These are phyloP conservation scores for Neonectria neomacrospora DNA, from an alignment of 2,329 filamentous ascomycete species.

Conservation along the genomic window DNA sequence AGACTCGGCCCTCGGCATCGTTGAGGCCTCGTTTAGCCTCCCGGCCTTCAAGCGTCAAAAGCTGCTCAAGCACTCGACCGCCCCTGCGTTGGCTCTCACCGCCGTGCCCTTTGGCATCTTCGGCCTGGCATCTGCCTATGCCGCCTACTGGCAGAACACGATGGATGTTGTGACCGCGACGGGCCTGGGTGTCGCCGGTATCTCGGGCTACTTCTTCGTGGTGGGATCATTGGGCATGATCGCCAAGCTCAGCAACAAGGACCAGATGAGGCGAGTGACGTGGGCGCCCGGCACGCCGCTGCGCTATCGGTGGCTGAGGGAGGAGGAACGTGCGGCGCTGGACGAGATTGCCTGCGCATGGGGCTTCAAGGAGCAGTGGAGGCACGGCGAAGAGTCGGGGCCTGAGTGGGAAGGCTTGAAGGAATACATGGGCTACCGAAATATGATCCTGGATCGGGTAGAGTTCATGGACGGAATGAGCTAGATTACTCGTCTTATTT, in stretches of 20 bases:
- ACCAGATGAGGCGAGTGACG: slow-evolving; percentile 93
- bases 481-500: slow-evolving; percentile 25
- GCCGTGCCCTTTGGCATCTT: slow-evolving; percentile 77
- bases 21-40: slow-evolving; percentile 75
- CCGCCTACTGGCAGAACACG: slow-evolving; percentile 65
- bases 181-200: slow-evolving; percentile 80
- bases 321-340: slow-evolving; percentile 88
- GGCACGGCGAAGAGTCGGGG: slow-evolving; percentile 90
- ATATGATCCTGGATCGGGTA: slow-evolving; percentile 90
- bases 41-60: slow-evolving; percentile 75
- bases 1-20: slow-evolving; percentile 78
- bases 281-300: slow-evolving; percentile 88
- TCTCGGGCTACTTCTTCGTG: slow-evolving; percentile 84
- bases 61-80: slow-evolving; percentile 69
- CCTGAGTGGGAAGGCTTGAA: slow-evolving; percentile 87
- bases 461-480: slow-evolving; percentile 93
- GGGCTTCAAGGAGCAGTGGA: slow-evolving; percentile 86
- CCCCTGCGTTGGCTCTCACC: slow-evolving; percentile 67
- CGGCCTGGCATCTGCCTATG: slow-evolving; percentile 68
- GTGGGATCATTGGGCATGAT: slow-evolving; percentile 85
- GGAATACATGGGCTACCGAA: slow-evolving; percentile 83
- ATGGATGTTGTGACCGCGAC: slow-evolving; percentile 82
- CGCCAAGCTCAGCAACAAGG: slow-evolving; percentile 86
- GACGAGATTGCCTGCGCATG: slow-evolving; percentile 89
- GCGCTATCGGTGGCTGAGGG: slow-evolving; percentile 83